Evolutionary conservation across 768 basidiomycete genomes (phyloP).

Genomic region (Xanthoconium purpureum): DNA sequence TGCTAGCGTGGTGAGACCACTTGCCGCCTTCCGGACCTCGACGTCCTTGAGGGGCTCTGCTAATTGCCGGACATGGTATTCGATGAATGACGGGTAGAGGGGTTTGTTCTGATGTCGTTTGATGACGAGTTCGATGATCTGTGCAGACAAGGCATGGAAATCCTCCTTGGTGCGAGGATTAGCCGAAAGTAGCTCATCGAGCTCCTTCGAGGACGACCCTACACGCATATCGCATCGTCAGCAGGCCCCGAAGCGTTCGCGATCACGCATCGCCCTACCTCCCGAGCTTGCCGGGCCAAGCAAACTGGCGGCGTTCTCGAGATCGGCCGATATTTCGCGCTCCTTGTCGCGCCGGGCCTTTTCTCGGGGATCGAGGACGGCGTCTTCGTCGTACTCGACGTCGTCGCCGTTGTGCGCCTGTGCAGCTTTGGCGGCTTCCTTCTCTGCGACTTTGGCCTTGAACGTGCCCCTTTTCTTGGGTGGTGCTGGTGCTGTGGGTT

Average conservation of each 20-base stretch:
- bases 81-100: slow-evolving; percentile 78
- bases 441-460: slow-evolving; percentile 90
- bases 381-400: slow-evolving; percentile 65
- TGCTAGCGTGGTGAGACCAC: slow-evolving; percentile 77
- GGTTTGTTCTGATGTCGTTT: slow-evolving; percentile 80
- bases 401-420: slow-evolving; percentile 39
- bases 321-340: slow-evolving; percentile 81
- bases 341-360: slow-evolving; percentile 77
- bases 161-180: slow-evolving; percentile 90
- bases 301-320: slow-evolving; percentile 78
- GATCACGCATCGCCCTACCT: slow-evolving; percentile 40
- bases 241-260: neutral
- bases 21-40: slow-evolving; percentile 88
- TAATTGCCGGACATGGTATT: slow-evolving; percentile 76
- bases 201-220: slow-evolving; percentile 68
- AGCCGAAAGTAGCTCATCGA: slow-evolving; percentile 69
- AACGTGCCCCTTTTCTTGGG: slow-evolving; percentile 91
- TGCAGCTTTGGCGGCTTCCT: slow-evolving; percentile 69
- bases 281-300: slow-evolving; percentile 68
- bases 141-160: slow-evolving; percentile 68
- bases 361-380: slow-evolving; percentile 74
- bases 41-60: slow-evolving; percentile 80
- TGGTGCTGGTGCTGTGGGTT: slow-evolving; percentile 46
- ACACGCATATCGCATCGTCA: slow-evolving; percentile 3
- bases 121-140: slow-evolving; percentile 72